Conservation (phyloP, 306 rosid genomes). For the Pyrus betulifolia region DNA sequence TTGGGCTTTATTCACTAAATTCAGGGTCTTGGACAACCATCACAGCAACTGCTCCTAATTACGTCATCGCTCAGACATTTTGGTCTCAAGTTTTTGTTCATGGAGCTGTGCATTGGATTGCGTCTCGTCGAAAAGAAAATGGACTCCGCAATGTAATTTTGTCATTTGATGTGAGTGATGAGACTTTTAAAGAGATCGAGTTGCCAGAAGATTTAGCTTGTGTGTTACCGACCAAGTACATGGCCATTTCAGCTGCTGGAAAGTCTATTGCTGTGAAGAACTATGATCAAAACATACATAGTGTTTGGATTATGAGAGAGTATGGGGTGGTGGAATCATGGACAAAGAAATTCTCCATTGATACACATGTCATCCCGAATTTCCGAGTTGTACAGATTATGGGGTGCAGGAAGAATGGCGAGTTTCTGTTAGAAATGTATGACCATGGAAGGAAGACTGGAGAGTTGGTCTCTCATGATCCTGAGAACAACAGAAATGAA, state of each 20-base stretch:
- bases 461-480: slow-evolving; percentile 6
- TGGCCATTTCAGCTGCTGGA: neutral
- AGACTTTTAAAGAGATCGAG: neutral
- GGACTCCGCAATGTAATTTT: neutral
- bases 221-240: neutral
- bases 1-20: neutral
- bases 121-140: neutral
- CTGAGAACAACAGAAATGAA: neutral
- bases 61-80: neutral
- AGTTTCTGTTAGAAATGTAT: neutral
- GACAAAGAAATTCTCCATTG: neutral
- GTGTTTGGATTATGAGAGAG: slow-evolving; percentile 6
- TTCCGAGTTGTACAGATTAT: neutral
- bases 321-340: slow-evolving; percentile 10
- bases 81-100: neutral
- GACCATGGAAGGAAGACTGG: neutral
- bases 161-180: neutral
- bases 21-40: neutral
- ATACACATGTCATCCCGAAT: neutral
- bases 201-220: neutral
- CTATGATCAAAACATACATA: too few relatives aligned
- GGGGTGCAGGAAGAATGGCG: neutral
- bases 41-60: neutral
- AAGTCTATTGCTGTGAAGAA: neutral
- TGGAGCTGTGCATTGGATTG: slow-evolving; percentile 8